These are phyloP conservation scores for Colletotrichum lini DNA, from an alignment of 2,329 filamentous ascomycete genomes.

Conservation along the genomic window DNA sequence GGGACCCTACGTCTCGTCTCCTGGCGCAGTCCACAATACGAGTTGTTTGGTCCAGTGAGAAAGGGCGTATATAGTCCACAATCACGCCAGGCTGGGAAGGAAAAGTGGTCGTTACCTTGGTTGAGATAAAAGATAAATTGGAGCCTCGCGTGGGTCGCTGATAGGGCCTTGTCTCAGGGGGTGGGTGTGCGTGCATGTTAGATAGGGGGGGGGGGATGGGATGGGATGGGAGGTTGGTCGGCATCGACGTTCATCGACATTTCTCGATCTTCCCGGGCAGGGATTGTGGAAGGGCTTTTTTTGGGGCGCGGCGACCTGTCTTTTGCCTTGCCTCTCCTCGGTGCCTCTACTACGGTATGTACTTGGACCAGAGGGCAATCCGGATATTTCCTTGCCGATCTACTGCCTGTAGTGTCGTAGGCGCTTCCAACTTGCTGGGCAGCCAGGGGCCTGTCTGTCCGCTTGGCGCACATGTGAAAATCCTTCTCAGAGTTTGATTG, in stretches of 20 bases:
- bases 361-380: conserved; percentile 20
- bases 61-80: conserved; percentile 17
- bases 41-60: conserved; percentile 28
- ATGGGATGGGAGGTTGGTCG: neutral
- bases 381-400: conserved; percentile 38
- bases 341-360: neutral
- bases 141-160: conserved; percentile 38
- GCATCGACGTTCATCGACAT: conserved; percentile 27
- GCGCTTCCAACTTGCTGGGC: conserved; percentile 27
- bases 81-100: conserved; percentile 35
- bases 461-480: conserved; percentile 41
- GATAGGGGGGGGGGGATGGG: conserved; percentile 25
- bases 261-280: neutral
- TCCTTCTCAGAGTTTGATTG: conserved; percentile 12
- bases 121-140: conserved; percentile 39
- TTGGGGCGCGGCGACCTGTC: conserved; percentile 19
- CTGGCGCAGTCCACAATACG: conserved; percentile 29
- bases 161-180: conserved; percentile 40
- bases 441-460: conserved; percentile 1
- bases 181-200: neutral
- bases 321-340: neutral
- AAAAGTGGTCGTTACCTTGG: conserved; percentile 35
- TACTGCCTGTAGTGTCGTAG: conserved; percentile 8
- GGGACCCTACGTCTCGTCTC: conserved; percentile 4
- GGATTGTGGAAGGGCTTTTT: conserved; percentile 23